Percentiles rank a stretch among this genome's conserved stretches.
Evolutionary conservation across 768 basidiomycete species (phyloP).

Genomic region (Hortiboletus flavorubellus): DNA sequence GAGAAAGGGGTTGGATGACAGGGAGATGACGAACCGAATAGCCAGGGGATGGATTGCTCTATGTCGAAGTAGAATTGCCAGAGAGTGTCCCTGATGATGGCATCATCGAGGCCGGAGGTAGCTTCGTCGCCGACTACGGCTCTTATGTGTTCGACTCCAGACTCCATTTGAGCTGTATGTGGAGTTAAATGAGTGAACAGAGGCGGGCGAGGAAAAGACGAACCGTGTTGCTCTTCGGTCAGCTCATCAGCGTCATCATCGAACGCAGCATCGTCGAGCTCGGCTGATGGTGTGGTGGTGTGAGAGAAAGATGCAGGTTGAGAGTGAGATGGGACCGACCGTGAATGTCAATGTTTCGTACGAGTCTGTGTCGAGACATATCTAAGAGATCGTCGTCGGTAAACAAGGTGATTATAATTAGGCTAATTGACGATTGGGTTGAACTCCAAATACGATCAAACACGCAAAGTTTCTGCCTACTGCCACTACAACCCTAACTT

Average conservation of each 20-base stretch:
- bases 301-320: neutral
- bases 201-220: conserved; percentile 8
- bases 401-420: neutral
- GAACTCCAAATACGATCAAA: conserved; percentile 20
- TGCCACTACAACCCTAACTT: neutral
- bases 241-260: conserved; percentile 79
- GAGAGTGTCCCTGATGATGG: conserved; percentile 70
- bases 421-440: no score
- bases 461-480: neutral
- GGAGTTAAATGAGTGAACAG: conserved; percentile 8
- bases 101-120: conserved; percentile 66
- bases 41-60: conserved; percentile 69
- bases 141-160: conserved; percentile 67
- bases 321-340: conserved; percentile 37
- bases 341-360: conserved; percentile 80
- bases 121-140: conserved; percentile 63
- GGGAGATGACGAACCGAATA: conserved; percentile 54
- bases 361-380: conserved; percentile 89
- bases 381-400: conserved; percentile 4
- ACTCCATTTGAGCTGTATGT: conserved; percentile 58
- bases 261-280: conserved; percentile 78
- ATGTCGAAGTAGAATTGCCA: conserved; percentile 91
- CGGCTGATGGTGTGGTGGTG: conserved; percentile 48
- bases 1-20: neutral
- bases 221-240: conserved; percentile 82